Evolutionary conservation across 2,329 filamentous ascomycete genomes (phyloP), one percentile per base, ranked within the genome.

Genomic region (Botrytis hyacinthi): DNA sequence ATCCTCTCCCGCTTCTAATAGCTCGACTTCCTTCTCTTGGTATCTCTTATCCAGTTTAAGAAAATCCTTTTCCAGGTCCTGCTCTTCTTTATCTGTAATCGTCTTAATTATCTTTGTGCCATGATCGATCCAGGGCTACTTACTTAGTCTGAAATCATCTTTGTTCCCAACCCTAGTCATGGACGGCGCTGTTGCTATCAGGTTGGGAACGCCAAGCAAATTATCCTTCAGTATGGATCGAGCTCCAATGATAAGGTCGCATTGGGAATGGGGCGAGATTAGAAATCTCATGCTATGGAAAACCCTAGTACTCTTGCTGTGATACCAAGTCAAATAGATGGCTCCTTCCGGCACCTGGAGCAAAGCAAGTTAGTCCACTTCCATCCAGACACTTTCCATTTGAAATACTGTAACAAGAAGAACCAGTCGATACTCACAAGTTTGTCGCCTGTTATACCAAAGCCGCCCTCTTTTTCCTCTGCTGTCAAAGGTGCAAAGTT

Each of bases 261-360:
- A 76, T 35, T 68, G 48, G 5, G 62, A 48, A 71, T 75, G 20
- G 9, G 62, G 46, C 14, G 75, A 77, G 10, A 77, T 71, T 2
- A 77, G 69, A 70, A 77, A 77, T 2, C 75, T 73, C 76, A 77
- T 77, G n/a, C 73, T 35, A 54, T 76, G 76, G n/a, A 77, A 77
- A 16, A 77, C 73, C 6, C 76, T 35, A 4, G 76, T 74, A 46
- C 75, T 74, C 7, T 75, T 76, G 8, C 61, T 57, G 59, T 75
- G 73, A 59, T 75, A 76, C 74, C 75, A 76, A 4, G 74, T 75
- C 35, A 76, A 46, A 40, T 74, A 70, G 40, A 78, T 74, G 3
- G 75, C 76, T 20, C 76, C 74, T n/a, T 74, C n/a, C 4, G 76
- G 76, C 20, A 71, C 44, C 70, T 71, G 26, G 9, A 22, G 8